Conservation (phyloP, 2,329 filamentous ascomycete genomes). For the Phialophora chinensis region DNA sequence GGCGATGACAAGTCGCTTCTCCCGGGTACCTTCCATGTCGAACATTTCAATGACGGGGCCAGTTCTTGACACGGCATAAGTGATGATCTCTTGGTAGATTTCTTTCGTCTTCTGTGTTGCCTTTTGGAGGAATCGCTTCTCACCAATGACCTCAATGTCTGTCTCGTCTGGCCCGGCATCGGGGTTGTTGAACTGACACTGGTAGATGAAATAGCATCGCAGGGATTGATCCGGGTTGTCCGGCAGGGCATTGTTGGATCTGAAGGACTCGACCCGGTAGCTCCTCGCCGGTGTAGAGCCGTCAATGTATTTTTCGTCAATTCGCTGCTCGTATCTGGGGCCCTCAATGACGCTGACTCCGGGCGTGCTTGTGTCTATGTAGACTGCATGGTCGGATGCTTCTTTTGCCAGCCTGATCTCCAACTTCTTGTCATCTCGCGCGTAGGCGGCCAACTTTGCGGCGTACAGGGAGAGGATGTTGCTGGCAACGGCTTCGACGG, state of each 20-base stretch:
- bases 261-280: slow-evolving; percentile 97
- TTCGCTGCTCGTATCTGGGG: slow-evolving; percentile 89
- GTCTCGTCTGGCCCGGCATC: slow-evolving; percentile 79
- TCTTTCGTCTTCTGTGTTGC: slow-evolving; percentile 94
- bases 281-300: slow-evolving; percentile 71
- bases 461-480: slow-evolving; percentile 97
- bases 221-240: slow-evolving; percentile 78
- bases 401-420: slow-evolving; percentile 97
- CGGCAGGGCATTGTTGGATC: slow-evolving; percentile 81
- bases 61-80: slow-evolving; percentile 79
- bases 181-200: slow-evolving; percentile 84
- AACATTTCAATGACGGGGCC: slow-evolving; percentile 98
- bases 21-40: slow-evolving; percentile 86
- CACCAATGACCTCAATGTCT: slow-evolving; percentile 86
- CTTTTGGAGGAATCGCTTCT: slow-evolving; percentile 93
- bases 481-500: slow-evolving; percentile 82
- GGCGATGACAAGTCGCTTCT: slow-evolving; percentile 93
- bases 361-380: slow-evolving; percentile 95
- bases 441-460: slow-evolving; percentile 92
- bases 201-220: slow-evolving; percentile 98
- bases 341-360: slow-evolving; percentile 77
- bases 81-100: slow-evolving; percentile 93
- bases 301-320: slow-evolving; percentile 95
- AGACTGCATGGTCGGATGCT: slow-evolving; percentile 90
- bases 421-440: slow-evolving; percentile 88